Evolutionary conservation across 768 basidiomycete species (phyloP).

Genomic region (Auricularia heimuer): DNA sequence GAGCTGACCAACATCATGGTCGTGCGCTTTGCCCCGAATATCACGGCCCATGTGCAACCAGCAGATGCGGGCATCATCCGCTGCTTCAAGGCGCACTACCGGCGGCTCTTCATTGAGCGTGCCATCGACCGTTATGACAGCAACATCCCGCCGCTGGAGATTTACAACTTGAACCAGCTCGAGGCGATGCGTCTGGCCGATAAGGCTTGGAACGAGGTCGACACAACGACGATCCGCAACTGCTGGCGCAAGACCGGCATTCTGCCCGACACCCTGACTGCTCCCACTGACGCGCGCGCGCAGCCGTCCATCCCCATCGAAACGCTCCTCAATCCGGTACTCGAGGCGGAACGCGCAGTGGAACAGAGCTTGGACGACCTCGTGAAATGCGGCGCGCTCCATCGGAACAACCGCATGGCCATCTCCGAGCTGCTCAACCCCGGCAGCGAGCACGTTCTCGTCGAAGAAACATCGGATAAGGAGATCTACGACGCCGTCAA

Average conservation of each 20-base stretch:
- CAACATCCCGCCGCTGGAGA: constrained; percentile 8
- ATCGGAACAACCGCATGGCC: constrained; percentile 16
- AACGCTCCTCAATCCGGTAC: constrained; percentile 13
- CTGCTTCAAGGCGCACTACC: constrained; percentile 23
- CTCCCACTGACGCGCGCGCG: not conserved
- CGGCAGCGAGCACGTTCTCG: not conserved
- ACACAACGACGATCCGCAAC: constrained; percentile 24
- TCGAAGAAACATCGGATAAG: too few species aligned
- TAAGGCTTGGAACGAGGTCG: constrained; percentile 25
- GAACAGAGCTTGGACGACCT: constrained; percentile 17
- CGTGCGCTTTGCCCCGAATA: constrained; percentile 9
- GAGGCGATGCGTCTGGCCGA: constrained; percentile 28
- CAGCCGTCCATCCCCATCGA: constrained; percentile 15
- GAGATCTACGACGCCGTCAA: too few species aligned
- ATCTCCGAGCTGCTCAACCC: constrained; percentile 23
- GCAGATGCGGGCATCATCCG: constrained; percentile 13
- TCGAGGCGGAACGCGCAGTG: constrained; percentile 13
- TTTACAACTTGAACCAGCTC: constrained; percentile 31
- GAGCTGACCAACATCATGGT: constrained; percentile 7
- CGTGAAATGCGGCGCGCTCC: constrained; percentile 11
- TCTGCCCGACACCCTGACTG: constrained; percentile 8
- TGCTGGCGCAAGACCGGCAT: constrained; percentile 31
- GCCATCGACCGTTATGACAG: constrained; percentile 19
- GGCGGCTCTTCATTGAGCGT: constrained; percentile 17
- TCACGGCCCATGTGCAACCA: constrained; percentile 13